Evolutionary conservation across 2,329 filamentous ascomycete genomes (phyloP), one percentile per base, ranked within the genome.

Genomic region (Ophiobolus disseminans): DNA sequence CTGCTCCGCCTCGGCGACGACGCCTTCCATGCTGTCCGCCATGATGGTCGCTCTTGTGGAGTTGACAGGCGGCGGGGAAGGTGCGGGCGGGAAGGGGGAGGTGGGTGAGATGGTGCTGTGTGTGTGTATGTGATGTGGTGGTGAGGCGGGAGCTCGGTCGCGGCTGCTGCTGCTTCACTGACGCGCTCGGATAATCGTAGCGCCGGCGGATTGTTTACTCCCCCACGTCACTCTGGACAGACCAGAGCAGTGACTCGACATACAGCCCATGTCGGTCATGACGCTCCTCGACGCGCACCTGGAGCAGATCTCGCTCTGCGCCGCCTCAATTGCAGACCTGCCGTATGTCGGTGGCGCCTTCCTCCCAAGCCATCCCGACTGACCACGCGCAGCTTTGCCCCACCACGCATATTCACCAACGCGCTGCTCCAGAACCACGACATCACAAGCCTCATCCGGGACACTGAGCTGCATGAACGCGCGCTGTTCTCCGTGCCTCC

Each of bases 381-480:
- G 54, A 63, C 58, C 54, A 31, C 54, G 43, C 51, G 45, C 67
- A 95, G 91, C 25, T 97, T 97, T 63, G 90, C 90, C 31, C 85
- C 85, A 2, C 90, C 93, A n/a, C 95, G 90, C 66, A 91, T 94
- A 67, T 99, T 97, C 76, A 94, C 92, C 60, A 97, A 96, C 72
- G 91, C 94, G 25, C 82, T 99, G 30, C 86, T 97, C 39, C 86
- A 88, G 47, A 86, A 86, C 59, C 87, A 92, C 73, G 94, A 99
- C 73, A 97, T 99, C 62, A 97, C 94, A 3, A 85, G 90, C 10
- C 79, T 99, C 38, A 97, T 99, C 66, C 89, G 94, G 52, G 94
- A 99, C 72, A 97, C 93, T 3, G 94, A 99, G 74, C 78, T 88
- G 17, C 93, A 97, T 76, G 94, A 99, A 73, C 88, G 92, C 65